These are phyloP conservation scores for Isatis lusitanica DNA, from an alignment of 441 rosid species.

Conservation along the genomic window DNA sequence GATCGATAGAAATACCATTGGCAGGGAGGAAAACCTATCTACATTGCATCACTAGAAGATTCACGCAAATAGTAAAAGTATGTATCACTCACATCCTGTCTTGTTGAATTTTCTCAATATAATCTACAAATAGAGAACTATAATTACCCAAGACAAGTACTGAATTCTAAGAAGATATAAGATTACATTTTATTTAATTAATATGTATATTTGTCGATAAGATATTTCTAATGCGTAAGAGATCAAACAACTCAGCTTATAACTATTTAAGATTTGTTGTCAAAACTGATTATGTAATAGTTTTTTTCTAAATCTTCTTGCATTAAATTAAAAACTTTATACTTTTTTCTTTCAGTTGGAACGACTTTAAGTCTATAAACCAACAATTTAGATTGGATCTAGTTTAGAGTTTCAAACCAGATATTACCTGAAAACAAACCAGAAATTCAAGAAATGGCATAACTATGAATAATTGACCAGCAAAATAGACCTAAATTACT, in stretches of 20 bases:
- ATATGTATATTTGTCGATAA: neutral
- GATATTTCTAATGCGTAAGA: neutral
- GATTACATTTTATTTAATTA: too few species aligned
- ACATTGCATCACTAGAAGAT: neutral
- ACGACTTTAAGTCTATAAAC: too few species aligned
- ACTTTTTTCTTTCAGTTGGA: too few species aligned
- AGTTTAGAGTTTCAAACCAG: too few species aligned
- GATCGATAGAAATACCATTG: neutral
- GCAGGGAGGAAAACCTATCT: neutral
- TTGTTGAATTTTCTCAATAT: neutral
- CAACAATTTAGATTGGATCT: too few species aligned
- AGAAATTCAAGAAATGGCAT: too few species aligned
- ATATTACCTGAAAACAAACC: too few species aligned
- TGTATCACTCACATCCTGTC: neutral
- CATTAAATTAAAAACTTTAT: too few species aligned
- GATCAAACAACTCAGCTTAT: constrained; percentile 26
- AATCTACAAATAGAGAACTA: neutral
- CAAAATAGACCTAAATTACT: too few species aligned
- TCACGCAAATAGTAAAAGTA: neutral
- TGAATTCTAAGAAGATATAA: neutral
- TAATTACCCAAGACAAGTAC: neutral
- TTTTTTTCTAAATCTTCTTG: too few species aligned
- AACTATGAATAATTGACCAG: too few species aligned
- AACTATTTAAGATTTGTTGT: neutral
- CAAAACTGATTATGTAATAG: too few species aligned